Evolutionary conservation across 2,329 filamentous ascomycete species (phyloP), one percentile per base, ranked within the genome.

Genomic region (Exserohilum turcica): DNA sequence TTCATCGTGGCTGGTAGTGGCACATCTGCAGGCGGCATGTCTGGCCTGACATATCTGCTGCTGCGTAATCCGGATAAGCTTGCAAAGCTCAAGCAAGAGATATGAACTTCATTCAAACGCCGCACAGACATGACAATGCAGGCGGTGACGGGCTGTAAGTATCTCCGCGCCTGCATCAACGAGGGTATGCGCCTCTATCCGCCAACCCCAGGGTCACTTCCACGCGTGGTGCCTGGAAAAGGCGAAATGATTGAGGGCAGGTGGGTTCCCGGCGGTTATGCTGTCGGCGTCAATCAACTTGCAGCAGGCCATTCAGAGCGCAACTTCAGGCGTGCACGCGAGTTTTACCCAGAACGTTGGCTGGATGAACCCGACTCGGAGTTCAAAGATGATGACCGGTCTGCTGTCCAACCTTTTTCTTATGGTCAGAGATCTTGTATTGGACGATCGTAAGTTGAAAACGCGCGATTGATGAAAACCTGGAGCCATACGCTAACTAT

Each of bases 1-100:
- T 52, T 48, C 18, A 52, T 52, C 16, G 49, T 52, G n/a, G 49
- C 70, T 0, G 74, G 74, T 13, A 73, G 68, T 3, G 74, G 75
- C 32, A 74, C 72, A 2, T 42, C 53, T 3, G 56, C 56, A 2
- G 51, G 43, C 6, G 51, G 39, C 1, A 48, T 59, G 38, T 48
- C 43, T 24, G 56, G 56, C 9, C 6, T 52, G 3, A 47, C 48
- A 2, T 59, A 53, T 10, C 29, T 53, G 7, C 36, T 59, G 3
- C 51, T 60, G 9, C 43, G 43, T 4, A 54, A 59, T 19, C 58
- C 58, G 19, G 48, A 44, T 3, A 51, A 35, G 15, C 43, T 58
- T 9, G 31, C 56, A 13, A 62, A 57, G 33, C 47, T 65, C 28
- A 42, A 38, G 35, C 39, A 28, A 2, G 62, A 65, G 31, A 50